Evolutionary conservation across 306 rosid genomes (phyloP), one percentile per base, ranked within the genome.

Genomic region (Betula pendula): DNA sequence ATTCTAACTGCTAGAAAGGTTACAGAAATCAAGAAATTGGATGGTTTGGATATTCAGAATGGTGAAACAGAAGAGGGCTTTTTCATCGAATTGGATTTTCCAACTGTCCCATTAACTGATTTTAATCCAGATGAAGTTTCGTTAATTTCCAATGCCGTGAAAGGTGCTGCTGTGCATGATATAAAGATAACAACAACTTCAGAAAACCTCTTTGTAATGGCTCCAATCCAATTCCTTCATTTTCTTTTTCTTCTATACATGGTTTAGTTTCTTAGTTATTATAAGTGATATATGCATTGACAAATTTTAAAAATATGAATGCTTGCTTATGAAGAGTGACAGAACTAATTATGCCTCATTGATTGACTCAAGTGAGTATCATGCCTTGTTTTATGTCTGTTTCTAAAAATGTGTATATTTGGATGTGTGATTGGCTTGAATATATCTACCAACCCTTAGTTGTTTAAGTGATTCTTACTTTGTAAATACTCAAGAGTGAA

Each of bases 11-110:
- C 81, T 22, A 82, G 71, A 45, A 87, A 51, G 77, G 68, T 82
- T 60, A 75, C 68, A 35, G 75, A 81, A 9, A 74, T 9, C 52
- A 48, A 38, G 47, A 58, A 22, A 49, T 27, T 62, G 8, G 35
- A 48, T 72, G 77, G 25, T 74, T 68, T 79, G 44, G 69, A 73
- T 47, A 77, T 59, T 43, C 81, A 72, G 63, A 79, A 77, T 14
- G 73, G 74, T 24, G 70, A 77, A 75, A 65, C 71, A 55, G 22
- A 45, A 27, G 85, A 79, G 15, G 75, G 70, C 22, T 84, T 71
- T 82, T 76, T 71, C 14, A 52, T 90, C 69, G 91, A 87, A 82
- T 45, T 90, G 75, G 72, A 90, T 62, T 88, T 87, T 66, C 96
- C 93, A 40, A 66, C 25, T 40, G 77, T 82, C 33, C 78, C 85